phyloP scores from a whole-genome alignment of 1,139 yeast species.

The Hemisphaericaspora xylofermentans region DNA sequence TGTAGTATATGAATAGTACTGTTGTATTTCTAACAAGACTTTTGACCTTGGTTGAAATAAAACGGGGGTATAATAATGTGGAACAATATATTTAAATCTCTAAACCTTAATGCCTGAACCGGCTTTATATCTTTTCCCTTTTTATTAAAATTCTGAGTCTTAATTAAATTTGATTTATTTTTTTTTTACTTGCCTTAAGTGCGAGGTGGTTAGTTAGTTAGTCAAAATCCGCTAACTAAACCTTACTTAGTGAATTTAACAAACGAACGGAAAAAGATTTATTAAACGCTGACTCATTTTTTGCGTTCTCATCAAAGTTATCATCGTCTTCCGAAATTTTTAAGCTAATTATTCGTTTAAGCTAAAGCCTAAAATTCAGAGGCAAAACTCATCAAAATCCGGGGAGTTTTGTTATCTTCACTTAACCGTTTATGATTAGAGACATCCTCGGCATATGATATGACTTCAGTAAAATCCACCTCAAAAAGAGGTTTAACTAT shows the following conservation, averaged over 20 bases:
- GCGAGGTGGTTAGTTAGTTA: too few relatives aligned
- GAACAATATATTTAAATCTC: neutral
- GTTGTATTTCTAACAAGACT: too few relatives aligned
- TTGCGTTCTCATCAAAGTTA: too few relatives aligned
- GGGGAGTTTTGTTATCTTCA: too few relatives aligned
- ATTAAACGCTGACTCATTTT: too few relatives aligned
- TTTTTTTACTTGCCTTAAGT: neutral
- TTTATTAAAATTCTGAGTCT: neutral
- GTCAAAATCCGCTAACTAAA: too few relatives aligned
- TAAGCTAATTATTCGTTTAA: too few relatives aligned
- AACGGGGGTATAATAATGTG: neutral
- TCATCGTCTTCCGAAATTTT: too few relatives aligned
- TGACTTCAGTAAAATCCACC: neutral
- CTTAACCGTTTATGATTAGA: neutral
- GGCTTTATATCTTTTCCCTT: neutral
- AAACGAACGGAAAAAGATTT: too few relatives aligned
- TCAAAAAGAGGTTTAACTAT: neutral
- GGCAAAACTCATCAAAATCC: too few relatives aligned
- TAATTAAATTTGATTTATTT: neutral
- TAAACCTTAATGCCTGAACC: neutral
- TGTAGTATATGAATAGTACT: neutral
- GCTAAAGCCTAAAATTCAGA: neutral
- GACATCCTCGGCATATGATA: neutral
- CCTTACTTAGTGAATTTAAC: too few relatives aligned
- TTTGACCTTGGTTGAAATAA: too few relatives aligned